Conservation (phyloP, 768 basidiomycete species). For the Hortiboletus flavorubellus region DNA sequence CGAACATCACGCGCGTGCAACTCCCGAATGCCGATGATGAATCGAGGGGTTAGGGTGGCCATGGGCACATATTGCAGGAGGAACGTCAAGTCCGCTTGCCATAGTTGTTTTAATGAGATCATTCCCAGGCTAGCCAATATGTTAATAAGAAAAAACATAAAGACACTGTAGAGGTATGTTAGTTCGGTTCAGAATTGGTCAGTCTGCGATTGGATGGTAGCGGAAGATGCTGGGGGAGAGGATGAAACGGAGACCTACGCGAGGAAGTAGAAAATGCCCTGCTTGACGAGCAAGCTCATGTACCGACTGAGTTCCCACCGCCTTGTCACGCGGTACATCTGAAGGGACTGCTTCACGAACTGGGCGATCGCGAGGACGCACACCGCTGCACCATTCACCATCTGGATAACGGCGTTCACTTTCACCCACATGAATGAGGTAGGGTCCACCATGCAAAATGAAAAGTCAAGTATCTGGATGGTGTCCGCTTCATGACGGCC, state of each 20-base stretch:
- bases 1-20: not conserved
- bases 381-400: not conserved
- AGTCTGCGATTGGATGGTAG: not conserved
- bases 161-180: not conserved
- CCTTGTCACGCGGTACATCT: not conserved
- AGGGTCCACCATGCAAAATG: not conserved
- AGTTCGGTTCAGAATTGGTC: not conserved
- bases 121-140: not conserved
- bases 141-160: not conserved
- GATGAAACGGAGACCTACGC: not conserved
- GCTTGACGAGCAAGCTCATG: not conserved
- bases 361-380: not conserved
- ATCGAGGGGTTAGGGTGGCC: not conserved
- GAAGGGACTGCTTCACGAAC: not conserved
- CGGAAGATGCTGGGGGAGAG: not conserved
- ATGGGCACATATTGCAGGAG: not conserved
- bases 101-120: not conserved
- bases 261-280: not conserved
- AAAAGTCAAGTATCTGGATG: not conserved
- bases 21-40: not conserved
- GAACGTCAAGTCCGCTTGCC: not conserved
- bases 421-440: not conserved
- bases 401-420: not conserved
- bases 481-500: not conserved
- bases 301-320: not conserved